phyloP scores from a whole-genome alignment of 2,329 filamentous ascomycete genomes.

The Aschersonia sp. region DNA sequence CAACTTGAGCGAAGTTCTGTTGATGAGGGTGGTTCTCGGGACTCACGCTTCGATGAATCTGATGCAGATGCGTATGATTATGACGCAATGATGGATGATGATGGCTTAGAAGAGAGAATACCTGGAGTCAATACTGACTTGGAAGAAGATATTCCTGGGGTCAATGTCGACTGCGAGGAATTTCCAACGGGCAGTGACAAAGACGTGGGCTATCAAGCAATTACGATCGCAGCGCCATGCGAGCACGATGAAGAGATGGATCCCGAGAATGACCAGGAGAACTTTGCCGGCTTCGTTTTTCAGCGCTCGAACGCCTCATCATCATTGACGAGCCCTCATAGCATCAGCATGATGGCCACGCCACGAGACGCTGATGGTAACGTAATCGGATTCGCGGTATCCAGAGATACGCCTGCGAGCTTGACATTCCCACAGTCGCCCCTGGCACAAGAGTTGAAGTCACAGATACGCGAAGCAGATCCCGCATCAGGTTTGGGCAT shows the following conservation, averaged over 20 bases:
- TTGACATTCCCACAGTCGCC: conserved; percentile 4
- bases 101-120: conserved; percentile 52
- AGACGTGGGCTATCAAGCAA: background rate
- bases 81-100: conserved; percentile 51
- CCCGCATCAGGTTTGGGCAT: conserved; percentile 26
- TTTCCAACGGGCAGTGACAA: background rate
- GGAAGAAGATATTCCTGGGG: conserved; percentile 34
- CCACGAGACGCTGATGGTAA: conserved; percentile 41
- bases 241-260: conserved; percentile 16
- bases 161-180: conserved; percentile 15
- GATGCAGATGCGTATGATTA: conserved; percentile 48
- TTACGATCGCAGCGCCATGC: background rate
- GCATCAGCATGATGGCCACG: conserved; percentile 30
- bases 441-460: background rate
- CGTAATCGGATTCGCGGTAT: conserved; percentile 41
- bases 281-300: conserved; percentile 46
- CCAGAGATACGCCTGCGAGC: conserved; percentile 26
- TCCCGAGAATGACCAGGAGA: conserved; percentile 42
- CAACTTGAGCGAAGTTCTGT: conserved; percentile 44
- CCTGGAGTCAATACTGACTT: conserved; percentile 32
- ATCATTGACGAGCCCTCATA: conserved; percentile 33
- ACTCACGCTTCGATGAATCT: conserved; percentile 46
- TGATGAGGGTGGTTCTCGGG: conserved; percentile 22
- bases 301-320: conserved; percentile 38
- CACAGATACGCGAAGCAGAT: conserved; percentile 4